Evolutionary conservation across 1,139 yeast genomes (phyloP), one percentile per base, ranked within the genome.

Genomic region (Yamadazyma atmosphaerica): DNA sequence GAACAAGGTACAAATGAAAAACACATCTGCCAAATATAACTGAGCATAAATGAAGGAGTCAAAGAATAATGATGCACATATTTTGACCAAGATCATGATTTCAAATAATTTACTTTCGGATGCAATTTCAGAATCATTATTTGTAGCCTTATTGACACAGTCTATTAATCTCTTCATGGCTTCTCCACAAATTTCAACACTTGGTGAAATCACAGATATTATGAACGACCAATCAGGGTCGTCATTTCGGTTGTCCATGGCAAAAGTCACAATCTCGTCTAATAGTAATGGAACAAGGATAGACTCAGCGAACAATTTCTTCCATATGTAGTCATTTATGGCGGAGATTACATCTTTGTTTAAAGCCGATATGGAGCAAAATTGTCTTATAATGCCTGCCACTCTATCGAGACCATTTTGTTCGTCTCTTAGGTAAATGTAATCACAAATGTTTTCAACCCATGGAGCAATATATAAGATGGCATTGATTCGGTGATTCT

Each of bases 171-270:
- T 65, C 19, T 72, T 62, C 33, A 87, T 68, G 0, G 86, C 77
- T 39, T 78, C 75, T 9, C 88, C 84, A 51, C 90, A 83, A 3
- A 87, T 74, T 45, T 83, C 88, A 14, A 82, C 69, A 1, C 95
- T 82, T 3, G 96, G 92, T 0, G 85, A 74, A 39, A 88, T 68
- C 16, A 85, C 74, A 0, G 86, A 73, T 4, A 84, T 73, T 3
- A 80, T 74, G 36, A 73, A 74, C 14, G 72, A 66, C 90, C 90
- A 84, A 38, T 77, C 81, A 22, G 79, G 74, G 12, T 83, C 85
- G 48, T 82, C 86, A 26, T 86, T 81, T 46, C 84, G 85, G 53
- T 81, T 79, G 51, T 85, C 94, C 51, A 85, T 76, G 2, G 90
- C 86, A 50, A 80, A 86, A 1, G 81, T 78, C 15, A 85, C 77